Evolutionary conservation across 257 asterid species (phyloP).

Genomic region (Plantago ovata): DNA sequence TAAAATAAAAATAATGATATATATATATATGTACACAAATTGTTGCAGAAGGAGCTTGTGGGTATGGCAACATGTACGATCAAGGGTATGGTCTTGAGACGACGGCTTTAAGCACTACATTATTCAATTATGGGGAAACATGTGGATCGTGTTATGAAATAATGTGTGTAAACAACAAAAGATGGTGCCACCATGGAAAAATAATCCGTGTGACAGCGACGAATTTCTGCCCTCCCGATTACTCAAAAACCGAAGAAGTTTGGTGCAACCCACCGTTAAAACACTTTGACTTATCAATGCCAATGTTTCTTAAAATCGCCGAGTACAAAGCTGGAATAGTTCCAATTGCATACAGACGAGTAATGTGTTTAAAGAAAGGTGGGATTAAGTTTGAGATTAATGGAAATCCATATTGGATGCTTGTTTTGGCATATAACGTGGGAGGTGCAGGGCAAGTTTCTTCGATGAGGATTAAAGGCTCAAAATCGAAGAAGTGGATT

Average conservation of each 20-base stretch:
- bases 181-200: constrained; percentile 21
- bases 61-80: constrained; percentile 22
- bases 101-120: constrained; percentile 39
- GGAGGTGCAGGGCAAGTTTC: constrained; percentile 43
- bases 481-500: constrained; percentile 24
- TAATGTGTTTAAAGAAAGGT: constrained; percentile 29
- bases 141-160: constrained; percentile 52
- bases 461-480: constrained; percentile 22
- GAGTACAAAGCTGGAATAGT: constrained; percentile 37
- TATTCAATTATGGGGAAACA: constrained; percentile 26
- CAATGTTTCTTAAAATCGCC: constrained; percentile 31
- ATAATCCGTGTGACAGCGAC: constrained; percentile 36
- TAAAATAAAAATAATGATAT: too few species aligned
- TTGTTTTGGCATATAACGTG: constrained; percentile 33
- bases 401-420: constrained; percentile 28
- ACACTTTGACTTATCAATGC: constrained; percentile 35
- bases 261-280: constrained; percentile 41
- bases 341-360: constrained; percentile 28
- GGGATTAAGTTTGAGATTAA: constrained; percentile 32
- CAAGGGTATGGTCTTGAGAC: constrained; percentile 35
- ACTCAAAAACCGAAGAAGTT: constrained; percentile 17
- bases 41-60: constrained; percentile 45
- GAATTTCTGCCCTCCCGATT: constrained; percentile 44
- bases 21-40: too few species aligned
- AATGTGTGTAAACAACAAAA: constrained; percentile 21